These are phyloP conservation scores for Anacardium occidentale DNA, from an alignment of 345 rosid genomes.

Conservation along the genomic window DNA sequence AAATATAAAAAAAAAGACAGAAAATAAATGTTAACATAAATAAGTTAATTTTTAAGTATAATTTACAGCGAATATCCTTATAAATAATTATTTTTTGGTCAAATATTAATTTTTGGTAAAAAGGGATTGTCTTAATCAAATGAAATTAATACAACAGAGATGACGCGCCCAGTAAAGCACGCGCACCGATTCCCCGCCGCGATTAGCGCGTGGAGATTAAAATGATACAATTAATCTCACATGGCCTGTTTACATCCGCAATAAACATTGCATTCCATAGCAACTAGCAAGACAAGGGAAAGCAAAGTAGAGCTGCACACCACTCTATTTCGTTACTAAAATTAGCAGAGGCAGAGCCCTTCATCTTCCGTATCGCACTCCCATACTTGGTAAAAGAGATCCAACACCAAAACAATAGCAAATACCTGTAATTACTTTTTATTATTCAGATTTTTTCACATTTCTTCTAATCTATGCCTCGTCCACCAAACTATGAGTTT, in stretches of 20 bases:
- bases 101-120: no score
- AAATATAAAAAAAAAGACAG: no score
- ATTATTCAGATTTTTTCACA: conserved; percentile 2
- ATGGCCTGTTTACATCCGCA: conserved; percentile 13
- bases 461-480: conserved; percentile 36
- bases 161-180: background rate
- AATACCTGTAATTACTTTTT: background rate
- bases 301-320: background rate
- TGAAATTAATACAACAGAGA: no score
- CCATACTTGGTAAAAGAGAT: conserved; percentile 5
- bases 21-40: no score
- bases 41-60: no score
- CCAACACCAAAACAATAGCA: background rate
- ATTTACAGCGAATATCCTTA: no score
- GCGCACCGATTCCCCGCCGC: background rate
- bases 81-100: no score
- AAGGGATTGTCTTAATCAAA: no score
- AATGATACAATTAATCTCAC: conserved; percentile 5
- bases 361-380: conserved; percentile 16
- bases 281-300: background rate
- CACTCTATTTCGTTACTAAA: conserved; percentile 21
- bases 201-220: conserved; percentile 20
- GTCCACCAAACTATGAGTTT: conserved; percentile 62
- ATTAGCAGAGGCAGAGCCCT: conserved; percentile 27
- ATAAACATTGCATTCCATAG: no score